Percentiles rank a stretch among this genome's conserved stretches.
phyloP scores from a whole-genome alignment of 2,329 filamentous ascomycete species.

The Aspergillus floridensis region DNA sequence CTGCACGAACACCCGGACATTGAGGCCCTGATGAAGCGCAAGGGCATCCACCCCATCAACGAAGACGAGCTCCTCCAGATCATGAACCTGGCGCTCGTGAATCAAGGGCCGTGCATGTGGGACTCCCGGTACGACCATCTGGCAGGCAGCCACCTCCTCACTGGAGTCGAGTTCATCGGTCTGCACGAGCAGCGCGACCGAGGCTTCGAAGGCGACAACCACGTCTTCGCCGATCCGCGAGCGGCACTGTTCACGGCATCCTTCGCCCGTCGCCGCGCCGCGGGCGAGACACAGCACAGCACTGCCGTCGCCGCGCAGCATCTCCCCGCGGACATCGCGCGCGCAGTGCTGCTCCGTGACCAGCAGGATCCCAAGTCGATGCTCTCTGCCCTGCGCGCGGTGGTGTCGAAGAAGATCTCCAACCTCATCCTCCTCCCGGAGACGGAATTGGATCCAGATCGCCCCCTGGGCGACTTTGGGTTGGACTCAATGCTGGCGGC shows the following conservation, averaged over 20 bases:
- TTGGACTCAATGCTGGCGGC: slow-evolving; percentile 28
- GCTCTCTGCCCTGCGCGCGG: not conserved
- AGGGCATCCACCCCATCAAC: slow-evolving; percentile 35
- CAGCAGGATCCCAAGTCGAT: not conserved
- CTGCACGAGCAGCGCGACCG: not conserved
- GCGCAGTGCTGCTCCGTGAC: not conserved
- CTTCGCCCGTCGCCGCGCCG: not conserved
- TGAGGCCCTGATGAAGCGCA: slow-evolving; percentile 2
- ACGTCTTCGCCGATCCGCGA: slow-evolving; percentile 6
- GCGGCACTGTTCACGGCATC: slow-evolving; percentile 1
- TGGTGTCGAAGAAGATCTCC: not conserved
- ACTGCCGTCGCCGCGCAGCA: not conserved
- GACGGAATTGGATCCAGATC: not conserved
- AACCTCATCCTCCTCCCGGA: not conserved
- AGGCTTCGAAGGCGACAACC: slow-evolving; percentile 10
- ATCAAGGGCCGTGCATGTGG: not conserved
- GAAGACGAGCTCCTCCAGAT: slow-evolving; percentile 19
- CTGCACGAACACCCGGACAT: slow-evolving; percentile 9
- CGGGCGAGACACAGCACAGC: not conserved
- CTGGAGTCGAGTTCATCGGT: not conserved
- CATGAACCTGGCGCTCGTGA: not conserved
- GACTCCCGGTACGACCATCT: not conserved
- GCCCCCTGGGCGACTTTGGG: slow-evolving; percentile 14
- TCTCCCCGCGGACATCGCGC: not conserved
- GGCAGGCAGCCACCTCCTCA: slow-evolving; percentile 6